Percentiles rank a stretch among this genome's conserved stretches.
Evolutionary conservation across 768 basidiomycete genomes (phyloP).

Genomic region (Trametopsis cervina): DNA sequence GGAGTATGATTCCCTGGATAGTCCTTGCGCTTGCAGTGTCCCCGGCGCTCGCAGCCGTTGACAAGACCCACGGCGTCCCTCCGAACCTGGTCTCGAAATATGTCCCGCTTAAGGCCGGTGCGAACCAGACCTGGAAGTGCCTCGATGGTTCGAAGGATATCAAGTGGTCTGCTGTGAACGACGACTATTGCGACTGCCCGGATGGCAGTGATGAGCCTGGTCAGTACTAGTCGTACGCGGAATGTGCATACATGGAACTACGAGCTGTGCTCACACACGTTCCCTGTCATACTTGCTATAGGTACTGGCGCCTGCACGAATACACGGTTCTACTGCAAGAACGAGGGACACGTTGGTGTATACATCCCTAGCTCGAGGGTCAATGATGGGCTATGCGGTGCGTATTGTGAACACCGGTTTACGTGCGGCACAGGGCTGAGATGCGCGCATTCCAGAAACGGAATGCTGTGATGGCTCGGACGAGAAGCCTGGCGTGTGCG

Average conservation of each 20-base stretch:
- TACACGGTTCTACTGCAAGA: conserved; percentile 75
- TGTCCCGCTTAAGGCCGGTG: conserved; percentile 40
- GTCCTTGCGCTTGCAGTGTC: conserved; percentile 18
- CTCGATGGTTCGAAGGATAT: conserved; percentile 77
- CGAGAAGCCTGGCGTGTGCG: conserved; percentile 75
- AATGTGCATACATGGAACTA: background rate
- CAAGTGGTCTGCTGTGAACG: conserved; percentile 77
- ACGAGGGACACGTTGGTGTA: conserved; percentile 82
- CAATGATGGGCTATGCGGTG: conserved; percentile 90
- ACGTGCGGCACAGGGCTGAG: too few relatives aligned
- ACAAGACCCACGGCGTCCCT: conserved; percentile 51
- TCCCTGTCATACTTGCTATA: conserved; percentile 28
- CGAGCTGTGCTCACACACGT: conserved; percentile 8
- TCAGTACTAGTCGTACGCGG: conserved; percentile 20
- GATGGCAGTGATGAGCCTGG: conserved; percentile 98
- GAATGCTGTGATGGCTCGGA: conserved; percentile 97
- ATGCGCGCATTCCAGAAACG: conserved; percentile 66
- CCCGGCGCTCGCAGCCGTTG: conserved; percentile 21
- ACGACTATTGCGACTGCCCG: conserved; percentile 90
- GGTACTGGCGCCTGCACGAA: conserved; percentile 83
- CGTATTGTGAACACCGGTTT: conserved; percentile 27
- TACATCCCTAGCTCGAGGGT: conserved; percentile 77
- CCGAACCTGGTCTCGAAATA: conserved; percentile 54
- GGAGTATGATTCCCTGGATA: conserved; percentile 20
- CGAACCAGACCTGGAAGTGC: conserved; percentile 55